These are phyloP conservation scores for Microbotryum violaceum DNA, from an alignment of 1,284 basidiomycete species.

Conservation along the genomic window DNA sequence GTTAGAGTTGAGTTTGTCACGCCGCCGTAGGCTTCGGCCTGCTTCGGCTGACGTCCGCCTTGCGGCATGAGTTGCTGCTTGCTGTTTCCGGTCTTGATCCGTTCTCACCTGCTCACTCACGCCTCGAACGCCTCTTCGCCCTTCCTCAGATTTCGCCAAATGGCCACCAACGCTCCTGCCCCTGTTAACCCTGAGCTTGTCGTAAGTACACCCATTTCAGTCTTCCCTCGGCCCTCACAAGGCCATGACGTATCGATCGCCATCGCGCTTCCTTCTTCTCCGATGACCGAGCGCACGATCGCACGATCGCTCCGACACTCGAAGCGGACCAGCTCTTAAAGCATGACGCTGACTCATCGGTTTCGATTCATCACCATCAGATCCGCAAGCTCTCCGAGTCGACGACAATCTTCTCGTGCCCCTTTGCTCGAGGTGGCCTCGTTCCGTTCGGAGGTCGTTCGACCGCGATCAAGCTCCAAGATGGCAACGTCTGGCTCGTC, in stretches of 20 bases:
- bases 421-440: constrained; percentile 39
- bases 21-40: too few species aligned
- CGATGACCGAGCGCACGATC: background rate
- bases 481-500: constrained; percentile 71
- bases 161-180: constrained; percentile 23
- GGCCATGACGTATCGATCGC: background rate
- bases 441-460: constrained; percentile 41
- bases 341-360: background rate
- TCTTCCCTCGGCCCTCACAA: background rate
- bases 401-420: constrained; percentile 38
- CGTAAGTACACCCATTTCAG: constrained; percentile 11
- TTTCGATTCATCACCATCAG: constrained; percentile 11
- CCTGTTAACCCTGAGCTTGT: constrained; percentile 20
- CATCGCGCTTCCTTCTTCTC: background rate
- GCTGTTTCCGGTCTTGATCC: too few species aligned
- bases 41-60: too few species aligned
- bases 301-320: background rate
- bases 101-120: too few species aligned
- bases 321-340: background rate
- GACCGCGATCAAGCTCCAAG: constrained; percentile 67
- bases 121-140: background rate
- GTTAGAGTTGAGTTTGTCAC: too few species aligned
- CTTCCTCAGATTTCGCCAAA: background rate
- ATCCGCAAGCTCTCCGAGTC: constrained; percentile 30
- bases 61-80: too few species aligned